Base-by-base conservation (phyloP, 345 rosid genomes). In the Noccaea bulbosa region DNA sequence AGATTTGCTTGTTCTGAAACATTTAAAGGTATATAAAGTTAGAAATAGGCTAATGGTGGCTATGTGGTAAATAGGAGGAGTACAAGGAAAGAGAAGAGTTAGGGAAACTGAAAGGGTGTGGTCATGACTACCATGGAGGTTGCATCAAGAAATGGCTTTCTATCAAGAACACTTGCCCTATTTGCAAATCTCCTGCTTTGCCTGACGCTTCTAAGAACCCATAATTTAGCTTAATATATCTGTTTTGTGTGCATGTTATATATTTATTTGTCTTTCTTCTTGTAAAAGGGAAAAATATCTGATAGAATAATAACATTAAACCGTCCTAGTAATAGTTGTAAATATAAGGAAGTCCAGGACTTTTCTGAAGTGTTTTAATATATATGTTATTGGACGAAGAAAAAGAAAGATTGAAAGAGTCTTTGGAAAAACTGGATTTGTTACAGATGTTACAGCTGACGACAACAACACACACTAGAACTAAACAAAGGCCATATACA, bases 121-220 rank as follows among this genome's bases (percentile, higher is more conserved):
- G 93, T 9, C 98, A 92, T 62, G 86, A 88, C 43, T 92, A 85
- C 73, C 98, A 92, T 79, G 83, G 72, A 8, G 57, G 49, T 38
- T 92, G 98, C 83, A 83, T 92, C 67, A 88, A 79, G 78, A 88
- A 87, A 79, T 92, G 98, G 98, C 55, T 92, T 38, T 83, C 85
- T 11, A 83, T 92, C 88, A 92, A 92, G 86, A 92, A 88, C 63
- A 65, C 78, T 24, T 92, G 98, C 69, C 98, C 96, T 15, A 83
- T 92, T 35, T 92, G 98, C 90, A 92, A 92, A 85, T 84, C 84
- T 59, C 75, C 86, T 17, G 90, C 79, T 17, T 81, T 41, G 40
- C 62, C 73, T 6, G 89, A 86, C 22, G 65, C 77, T 32, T 12
- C 30, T 48, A 76, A 79, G 73, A 62, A 60, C 33, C 48, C 73